Conservation (phyloP, 2,329 filamentous ascomycete genomes). For the Fusarium sp. region DNA sequence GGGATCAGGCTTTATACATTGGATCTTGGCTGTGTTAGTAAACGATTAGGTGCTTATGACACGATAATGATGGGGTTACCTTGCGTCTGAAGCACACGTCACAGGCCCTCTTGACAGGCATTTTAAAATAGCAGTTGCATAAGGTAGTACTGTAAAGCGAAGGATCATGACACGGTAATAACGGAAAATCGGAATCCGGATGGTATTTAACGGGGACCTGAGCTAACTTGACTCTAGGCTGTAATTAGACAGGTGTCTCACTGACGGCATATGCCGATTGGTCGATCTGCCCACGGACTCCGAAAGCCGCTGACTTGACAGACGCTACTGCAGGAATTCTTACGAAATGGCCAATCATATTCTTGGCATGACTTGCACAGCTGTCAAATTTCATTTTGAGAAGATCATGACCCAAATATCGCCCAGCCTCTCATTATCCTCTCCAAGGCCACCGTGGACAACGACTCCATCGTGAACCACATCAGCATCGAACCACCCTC, state of each 20-base stretch:
- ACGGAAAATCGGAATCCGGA: background rate
- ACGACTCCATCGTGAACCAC: background rate
- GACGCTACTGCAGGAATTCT: background rate
- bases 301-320: background rate
- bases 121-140: background rate
- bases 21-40: background rate
- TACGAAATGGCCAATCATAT: background rate
- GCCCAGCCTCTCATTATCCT: background rate
- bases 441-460: background rate
- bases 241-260: background rate
- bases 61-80: background rate
- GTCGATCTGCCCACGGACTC: background rate
- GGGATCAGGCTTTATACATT: background rate
- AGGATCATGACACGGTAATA: background rate
- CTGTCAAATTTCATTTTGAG: background rate
- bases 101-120: conserved; percentile 6
- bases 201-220: background rate
- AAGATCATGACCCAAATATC: background rate
- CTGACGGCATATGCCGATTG: background rate
- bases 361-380: background rate
- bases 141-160: no score
- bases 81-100: conserved; percentile 8
- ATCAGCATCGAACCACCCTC: conserved; percentile 8
- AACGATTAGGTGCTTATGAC: background rate
- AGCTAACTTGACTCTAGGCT: background rate